Evolutionary conservation across 495 filamentous ascomycete species (phyloP).

Genomic region (Parachaetomium inaequale): DNA sequence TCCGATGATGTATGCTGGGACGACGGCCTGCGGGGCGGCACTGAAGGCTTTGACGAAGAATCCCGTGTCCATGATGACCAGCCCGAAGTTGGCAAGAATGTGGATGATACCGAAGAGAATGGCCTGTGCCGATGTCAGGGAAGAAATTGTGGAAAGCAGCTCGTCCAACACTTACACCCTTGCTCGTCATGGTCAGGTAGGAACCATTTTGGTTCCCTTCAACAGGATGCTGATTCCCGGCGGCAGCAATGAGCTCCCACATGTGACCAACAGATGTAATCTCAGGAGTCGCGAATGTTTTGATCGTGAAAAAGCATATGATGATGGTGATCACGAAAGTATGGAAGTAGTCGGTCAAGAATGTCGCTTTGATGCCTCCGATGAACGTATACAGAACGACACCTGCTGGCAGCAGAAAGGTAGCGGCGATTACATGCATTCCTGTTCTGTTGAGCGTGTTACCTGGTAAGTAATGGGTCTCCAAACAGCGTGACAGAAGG

Average conservation of each 20-base stretch:
- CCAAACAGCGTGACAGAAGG: no score
- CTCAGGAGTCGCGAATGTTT: not conserved
- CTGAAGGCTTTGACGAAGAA: slow-evolving; percentile 5
- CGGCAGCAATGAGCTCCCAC: not conserved
- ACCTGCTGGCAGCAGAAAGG: not conserved
- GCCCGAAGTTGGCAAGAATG: not conserved
- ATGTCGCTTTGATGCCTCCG: not conserved
- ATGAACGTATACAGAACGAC: slow-evolving; percentile 1
- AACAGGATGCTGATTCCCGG: not conserved
- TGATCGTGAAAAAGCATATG: slow-evolving; percentile 4
- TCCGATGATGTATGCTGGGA: not conserved
- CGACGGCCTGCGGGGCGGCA: not conserved
- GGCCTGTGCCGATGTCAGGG: not conserved
- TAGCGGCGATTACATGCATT: not conserved
- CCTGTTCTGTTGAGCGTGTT: not conserved
- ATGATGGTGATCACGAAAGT: slow-evolving; percentile 3
- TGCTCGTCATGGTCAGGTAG: slow-evolving; percentile 3
- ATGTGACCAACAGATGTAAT: not conserved
- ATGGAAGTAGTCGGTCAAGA: not conserved
- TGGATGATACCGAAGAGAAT: not conserved
- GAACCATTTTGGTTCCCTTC: not conserved
- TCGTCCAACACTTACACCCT: slow-evolving; percentile 2
- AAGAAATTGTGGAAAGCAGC: no score
- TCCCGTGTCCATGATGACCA: slow-evolving; percentile 1
- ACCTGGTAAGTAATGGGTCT: not conserved